Conservation (phyloP, 73 alveolate species). For the Breviolum minutum region DNA sequence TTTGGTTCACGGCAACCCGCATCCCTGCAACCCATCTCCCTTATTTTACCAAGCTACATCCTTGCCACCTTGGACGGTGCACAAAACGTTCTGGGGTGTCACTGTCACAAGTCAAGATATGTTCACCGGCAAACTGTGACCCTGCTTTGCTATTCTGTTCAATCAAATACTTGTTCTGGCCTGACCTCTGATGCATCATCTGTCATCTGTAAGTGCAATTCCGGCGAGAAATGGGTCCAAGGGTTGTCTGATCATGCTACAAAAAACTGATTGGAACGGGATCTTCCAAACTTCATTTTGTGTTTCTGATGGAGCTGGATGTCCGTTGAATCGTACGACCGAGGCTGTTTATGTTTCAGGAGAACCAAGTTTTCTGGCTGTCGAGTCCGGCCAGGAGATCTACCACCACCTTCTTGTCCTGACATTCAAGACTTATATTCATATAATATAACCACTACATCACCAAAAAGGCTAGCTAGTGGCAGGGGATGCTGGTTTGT, state of each 20-base stretch:
- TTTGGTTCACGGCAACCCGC: too few species aligned
- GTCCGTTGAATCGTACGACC: neutral
- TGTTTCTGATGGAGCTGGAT: too few species aligned
- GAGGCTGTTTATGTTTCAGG: neutral
- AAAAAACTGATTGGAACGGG: too few species aligned
- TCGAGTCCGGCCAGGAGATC: conserved; percentile 46
- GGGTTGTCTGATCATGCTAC: too few species aligned
- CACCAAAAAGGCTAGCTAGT: too few species aligned
- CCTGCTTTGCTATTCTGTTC: neutral
- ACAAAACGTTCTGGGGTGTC: neutral
- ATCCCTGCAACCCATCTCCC: neutral
- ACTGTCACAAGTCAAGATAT: neutral
- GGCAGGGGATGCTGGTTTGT: too few species aligned
- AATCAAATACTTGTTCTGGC: too few species aligned
- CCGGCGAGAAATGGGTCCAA: too few species aligned
- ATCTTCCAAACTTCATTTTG: too few species aligned
- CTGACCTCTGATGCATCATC: too few species aligned
- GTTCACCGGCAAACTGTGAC: neutral
- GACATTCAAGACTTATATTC: neutral
- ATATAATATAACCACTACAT: too few species aligned
- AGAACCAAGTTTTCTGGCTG: neutral
- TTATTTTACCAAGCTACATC: neutral
- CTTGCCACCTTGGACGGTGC: neutral
- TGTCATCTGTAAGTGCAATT: too few species aligned
- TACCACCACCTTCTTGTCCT: conserved; percentile 24